phyloP scores from a whole-genome alignment of 139 green algal genomes.

The Choricystis sp. region DNA sequence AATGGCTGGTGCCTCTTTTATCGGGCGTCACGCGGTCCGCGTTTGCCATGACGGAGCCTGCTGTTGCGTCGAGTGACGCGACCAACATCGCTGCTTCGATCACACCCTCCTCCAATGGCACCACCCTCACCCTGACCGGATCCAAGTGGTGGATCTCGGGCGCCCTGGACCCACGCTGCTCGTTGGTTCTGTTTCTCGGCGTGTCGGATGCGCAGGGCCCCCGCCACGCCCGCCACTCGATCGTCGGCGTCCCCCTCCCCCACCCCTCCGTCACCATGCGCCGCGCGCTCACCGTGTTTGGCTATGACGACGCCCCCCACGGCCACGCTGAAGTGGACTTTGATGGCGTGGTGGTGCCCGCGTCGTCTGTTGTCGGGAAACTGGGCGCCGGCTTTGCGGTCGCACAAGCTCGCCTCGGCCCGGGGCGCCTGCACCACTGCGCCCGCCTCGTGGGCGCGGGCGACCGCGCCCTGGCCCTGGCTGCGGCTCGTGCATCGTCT shows the following conservation, averaged over 20 bases:
- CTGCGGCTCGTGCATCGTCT: background rate
- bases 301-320: conserved; percentile 89
- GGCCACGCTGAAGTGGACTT: conserved; percentile 88
- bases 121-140: conserved; percentile 44
- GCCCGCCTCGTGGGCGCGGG: conserved; percentile 83
- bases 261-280: conserved; percentile 49
- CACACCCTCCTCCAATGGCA: too few relatives aligned
- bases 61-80: conserved; percentile 86
- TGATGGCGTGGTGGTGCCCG: conserved; percentile 46
- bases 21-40: conserved; percentile 70
- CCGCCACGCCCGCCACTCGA: conserved; percentile 76
- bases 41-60: conserved; percentile 98
- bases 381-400: conserved; percentile 95
- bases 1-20: conserved; percentile 87
- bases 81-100: conserved; percentile 83
- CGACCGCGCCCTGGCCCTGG: conserved; percentile 57
- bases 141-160: conserved; percentile 95
- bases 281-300: conserved; percentile 46
- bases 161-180: conserved; percentile 61
- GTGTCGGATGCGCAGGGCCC: conserved; percentile 32
- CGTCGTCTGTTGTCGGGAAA: background rate
- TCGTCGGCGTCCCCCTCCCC: conserved; percentile 83
- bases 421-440: conserved; percentile 97
- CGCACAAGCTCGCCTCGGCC: conserved; percentile 87
- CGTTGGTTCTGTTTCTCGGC: conserved; percentile 90